Evolutionary conservation across 208 protist species (phyloP).

Genomic region (Acanthamoeba lenticulata): DNA sequence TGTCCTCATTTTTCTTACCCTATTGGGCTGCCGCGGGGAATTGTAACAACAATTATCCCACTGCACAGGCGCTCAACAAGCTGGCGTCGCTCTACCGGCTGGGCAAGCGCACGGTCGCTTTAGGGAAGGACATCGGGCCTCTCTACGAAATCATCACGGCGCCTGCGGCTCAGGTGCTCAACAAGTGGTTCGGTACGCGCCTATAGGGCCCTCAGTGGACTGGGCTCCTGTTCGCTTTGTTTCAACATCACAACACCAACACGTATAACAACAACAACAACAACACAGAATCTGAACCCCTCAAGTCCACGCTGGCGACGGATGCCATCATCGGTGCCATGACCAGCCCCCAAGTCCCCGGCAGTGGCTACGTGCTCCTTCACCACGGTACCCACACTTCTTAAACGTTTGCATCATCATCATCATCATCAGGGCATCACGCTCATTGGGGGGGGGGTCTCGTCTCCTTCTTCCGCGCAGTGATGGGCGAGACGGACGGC

Average conservation of each 20-base stretch:
- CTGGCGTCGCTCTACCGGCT: background rate
- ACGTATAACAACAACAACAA: too few relatives aligned
- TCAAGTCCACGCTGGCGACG: slow-evolving; percentile 83
- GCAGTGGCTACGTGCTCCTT: slow-evolving; percentile 82
- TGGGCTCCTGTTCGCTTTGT: too few relatives aligned
- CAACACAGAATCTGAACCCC: slow-evolving; percentile 72
- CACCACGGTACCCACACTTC: slow-evolving; percentile 74
- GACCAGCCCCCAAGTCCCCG: slow-evolving; percentile 69
- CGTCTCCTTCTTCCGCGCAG: too few relatives aligned
- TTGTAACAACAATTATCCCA: background rate
- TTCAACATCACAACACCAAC: too few relatives aligned
- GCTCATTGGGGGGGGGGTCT: background rate
- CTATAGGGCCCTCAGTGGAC: too few relatives aligned
- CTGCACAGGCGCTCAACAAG: slow-evolving; percentile 25
- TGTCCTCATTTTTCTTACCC: background rate
- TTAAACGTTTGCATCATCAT: too few relatives aligned
- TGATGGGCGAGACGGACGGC: slow-evolving; percentile 62
- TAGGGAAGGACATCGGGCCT: slow-evolving; percentile 33
- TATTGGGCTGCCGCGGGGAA: background rate
- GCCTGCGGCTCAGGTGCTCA: slow-evolving; percentile 64
- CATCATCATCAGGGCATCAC: too few relatives aligned
- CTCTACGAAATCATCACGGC: slow-evolving; percentile 73
- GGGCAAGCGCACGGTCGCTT: background rate
- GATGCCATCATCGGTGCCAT: slow-evolving; percentile 84
- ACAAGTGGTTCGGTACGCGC: slow-evolving; percentile 72